These are phyloP conservation scores for Bondarzewia mesenterica DNA, from an alignment of 1,284 basidiomycete genomes.

Conservation along the genomic window DNA sequence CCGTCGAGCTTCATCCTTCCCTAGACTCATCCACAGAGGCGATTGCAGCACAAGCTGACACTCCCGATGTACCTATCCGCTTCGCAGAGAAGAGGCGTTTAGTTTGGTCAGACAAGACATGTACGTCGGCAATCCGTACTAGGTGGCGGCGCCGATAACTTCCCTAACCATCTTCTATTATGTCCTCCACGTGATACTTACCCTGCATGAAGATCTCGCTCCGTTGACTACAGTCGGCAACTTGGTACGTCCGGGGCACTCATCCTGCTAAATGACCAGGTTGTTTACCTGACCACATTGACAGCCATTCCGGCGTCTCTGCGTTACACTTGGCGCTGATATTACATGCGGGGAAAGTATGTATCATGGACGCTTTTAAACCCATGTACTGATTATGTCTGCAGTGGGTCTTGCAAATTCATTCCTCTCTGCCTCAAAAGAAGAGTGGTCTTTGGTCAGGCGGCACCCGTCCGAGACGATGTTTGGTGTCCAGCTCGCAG, in stretches of 20 bases:
- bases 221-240: conserved; percentile 96
- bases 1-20: conserved; percentile 1
- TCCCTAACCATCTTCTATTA: neutral
- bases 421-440: conserved; percentile 75
- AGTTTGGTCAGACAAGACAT: conserved; percentile 84
- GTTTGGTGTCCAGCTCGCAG: conserved; percentile 90
- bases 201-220: conserved; percentile 65
- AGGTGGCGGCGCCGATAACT: neutral
- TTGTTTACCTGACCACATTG: too few species aligned
- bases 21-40: conserved; percentile 19
- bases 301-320: conserved; percentile 89
- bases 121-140: conserved; percentile 32
- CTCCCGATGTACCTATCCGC: conserved; percentile 61
- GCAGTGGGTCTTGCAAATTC: conserved; percentile 79
- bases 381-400: conserved; percentile 3
- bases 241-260: conserved; percentile 44
- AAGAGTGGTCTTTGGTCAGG: conserved; percentile 87
- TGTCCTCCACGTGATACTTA: conserved; percentile 1
- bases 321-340: conserved; percentile 81
- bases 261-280: neutral
- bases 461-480: conserved; percentile 81
- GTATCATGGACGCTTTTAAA: conserved; percentile 11
- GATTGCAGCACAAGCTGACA: conserved; percentile 34
- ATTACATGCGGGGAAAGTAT: conserved; percentile 93
- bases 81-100: conserved; percentile 83